Base-by-base conservation (phyloP, 768 basidiomycete species). In the Termitomyces sp. region DNA sequence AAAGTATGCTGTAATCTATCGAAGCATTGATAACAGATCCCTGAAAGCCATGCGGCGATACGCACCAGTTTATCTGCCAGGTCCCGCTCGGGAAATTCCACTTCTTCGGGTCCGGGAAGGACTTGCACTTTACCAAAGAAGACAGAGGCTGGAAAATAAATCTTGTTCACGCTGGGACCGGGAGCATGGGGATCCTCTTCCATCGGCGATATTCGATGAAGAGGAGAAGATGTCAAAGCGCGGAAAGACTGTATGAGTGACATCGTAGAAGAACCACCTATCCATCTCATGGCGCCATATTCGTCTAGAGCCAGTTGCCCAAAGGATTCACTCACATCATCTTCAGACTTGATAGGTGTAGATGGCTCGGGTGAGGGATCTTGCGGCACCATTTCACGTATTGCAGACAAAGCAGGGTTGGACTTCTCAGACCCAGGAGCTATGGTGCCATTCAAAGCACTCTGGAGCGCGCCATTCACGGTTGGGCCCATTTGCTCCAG, bases 201-300 rank as follows among this genome's bases (percentile, higher is more conserved):
- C 84, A 86, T 87, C 38, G 89, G 89, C 8, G 90, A 92, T 55
- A 88, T 81, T 57, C 88, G 87, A 66, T 87, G 82, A 21, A 88
- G 73, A 6, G 87, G 88, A 31, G 84, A 84, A 44, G 87, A 80
- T 23, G 88, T 90, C 60, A 87, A 71, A 45, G 87, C 83, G 59
- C 82, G 84, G 75, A 94, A 93, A 5, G 90, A 91, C 66, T 93
- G 91, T 48, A 94, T 91, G 63, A 94, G 80, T 6, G 91, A 90
- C 91, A 94, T 92, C 21, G 91, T 91, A 15, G 91, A 93, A 5
- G 92, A 93, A 52, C 91, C 89, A 42, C 91, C 91, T 63, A 94
- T 93, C 91, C 91, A 94, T 57, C 91, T 84, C 81, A 90, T 84
- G 70, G 92, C 90, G 33, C 91, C 91, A 62, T 92, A 87, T 67